A percentile compares a stretch with the other conserved stretches of the same genome.
phyloP scores from a whole-genome alignment of 164 flowering plant species.

The Chimonanthus salicifolius region DNA sequence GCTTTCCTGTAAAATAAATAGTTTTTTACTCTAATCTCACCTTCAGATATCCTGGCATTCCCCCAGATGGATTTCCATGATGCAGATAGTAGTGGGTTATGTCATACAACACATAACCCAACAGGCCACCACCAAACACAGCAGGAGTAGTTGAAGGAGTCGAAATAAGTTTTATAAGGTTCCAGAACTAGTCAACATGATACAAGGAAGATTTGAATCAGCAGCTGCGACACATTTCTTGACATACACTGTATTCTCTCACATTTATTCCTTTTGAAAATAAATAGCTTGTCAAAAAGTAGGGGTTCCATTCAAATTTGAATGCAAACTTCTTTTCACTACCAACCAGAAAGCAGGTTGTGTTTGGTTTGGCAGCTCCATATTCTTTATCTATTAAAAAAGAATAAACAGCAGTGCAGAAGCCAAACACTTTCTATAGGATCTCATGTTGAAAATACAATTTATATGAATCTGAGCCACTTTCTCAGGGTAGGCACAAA shows the following conservation, averaged over 20 bases:
- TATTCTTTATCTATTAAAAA: too few species aligned
- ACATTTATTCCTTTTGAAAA: background rate
- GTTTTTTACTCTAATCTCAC: constrained; percentile 20
- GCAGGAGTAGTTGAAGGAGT: constrained; percentile 76
- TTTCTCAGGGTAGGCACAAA: background rate
- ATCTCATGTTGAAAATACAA: background rate
- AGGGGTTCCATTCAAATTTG: background rate
- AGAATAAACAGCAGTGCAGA: too few species aligned
- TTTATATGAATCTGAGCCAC: background rate
- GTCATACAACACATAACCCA: constrained; percentile 93
- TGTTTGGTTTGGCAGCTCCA: background rate
- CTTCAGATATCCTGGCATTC: constrained; percentile 57
- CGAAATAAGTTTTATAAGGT: constrained; percentile 45
- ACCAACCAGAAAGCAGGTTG: background rate
- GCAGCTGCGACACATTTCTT: background rate
- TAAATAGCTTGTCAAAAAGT: background rate
- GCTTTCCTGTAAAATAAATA: background rate
- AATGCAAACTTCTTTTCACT: background rate
- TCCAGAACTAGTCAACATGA: constrained; percentile 57
- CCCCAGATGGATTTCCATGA: constrained; percentile 75
- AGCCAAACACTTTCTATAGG: background rate
- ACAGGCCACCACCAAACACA: constrained; percentile 74
- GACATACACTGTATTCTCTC: background rate
- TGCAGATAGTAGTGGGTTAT: constrained; percentile 89
- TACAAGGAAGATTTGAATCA: background rate